Percentiles rank a stretch among this genome's conserved stretches.
Conservation (phyloP, 2,329 filamentous ascomycete genomes). For the Achaetomium macrosporum region DNA sequence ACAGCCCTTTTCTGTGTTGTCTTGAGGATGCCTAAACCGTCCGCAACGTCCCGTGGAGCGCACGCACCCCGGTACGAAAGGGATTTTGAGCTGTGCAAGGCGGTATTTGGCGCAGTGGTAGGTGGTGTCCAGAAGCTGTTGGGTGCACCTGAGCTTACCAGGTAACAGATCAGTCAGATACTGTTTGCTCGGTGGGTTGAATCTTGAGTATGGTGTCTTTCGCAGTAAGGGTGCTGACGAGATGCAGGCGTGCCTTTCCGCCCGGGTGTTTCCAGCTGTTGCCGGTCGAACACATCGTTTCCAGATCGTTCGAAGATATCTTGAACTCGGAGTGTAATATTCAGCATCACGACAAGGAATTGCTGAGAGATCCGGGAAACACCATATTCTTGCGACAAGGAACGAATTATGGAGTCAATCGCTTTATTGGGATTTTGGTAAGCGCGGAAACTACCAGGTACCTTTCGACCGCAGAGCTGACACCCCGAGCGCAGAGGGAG, state of each 20-base stretch:
- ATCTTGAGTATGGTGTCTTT: not conserved
- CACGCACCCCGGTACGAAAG: not conserved
- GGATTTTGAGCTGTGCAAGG: conserved; percentile 19
- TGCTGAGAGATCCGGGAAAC: conserved; percentile 8
- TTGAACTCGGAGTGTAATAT: conserved; percentile 2
- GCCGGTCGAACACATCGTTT: conserved; percentile 2
- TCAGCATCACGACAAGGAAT: conserved; percentile 7
- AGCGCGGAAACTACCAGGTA: not conserved
- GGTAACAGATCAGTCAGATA: conserved; percentile 18
- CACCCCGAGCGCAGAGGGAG: not conserved
- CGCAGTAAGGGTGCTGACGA: not conserved
- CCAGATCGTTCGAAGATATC: conserved; percentile 15
- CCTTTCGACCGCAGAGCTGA: not conserved
- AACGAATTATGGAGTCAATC: conserved; percentile 6
- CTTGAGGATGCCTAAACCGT: not conserved
- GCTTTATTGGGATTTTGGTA: conserved; percentile 19
- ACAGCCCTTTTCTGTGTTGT: not conserved
- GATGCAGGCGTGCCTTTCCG: conserved; percentile 14
- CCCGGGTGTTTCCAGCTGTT: conserved; percentile 17
- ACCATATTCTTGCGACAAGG: conserved; percentile 15
- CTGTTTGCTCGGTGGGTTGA: not conserved
- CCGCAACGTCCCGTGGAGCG: not conserved
- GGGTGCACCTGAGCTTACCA: not conserved
- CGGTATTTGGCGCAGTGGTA: conserved; percentile 16
- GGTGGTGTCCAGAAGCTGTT: not conserved